Conservation (phyloP, 1,139 yeast genomes). For the Pichia sp. region DNA sequence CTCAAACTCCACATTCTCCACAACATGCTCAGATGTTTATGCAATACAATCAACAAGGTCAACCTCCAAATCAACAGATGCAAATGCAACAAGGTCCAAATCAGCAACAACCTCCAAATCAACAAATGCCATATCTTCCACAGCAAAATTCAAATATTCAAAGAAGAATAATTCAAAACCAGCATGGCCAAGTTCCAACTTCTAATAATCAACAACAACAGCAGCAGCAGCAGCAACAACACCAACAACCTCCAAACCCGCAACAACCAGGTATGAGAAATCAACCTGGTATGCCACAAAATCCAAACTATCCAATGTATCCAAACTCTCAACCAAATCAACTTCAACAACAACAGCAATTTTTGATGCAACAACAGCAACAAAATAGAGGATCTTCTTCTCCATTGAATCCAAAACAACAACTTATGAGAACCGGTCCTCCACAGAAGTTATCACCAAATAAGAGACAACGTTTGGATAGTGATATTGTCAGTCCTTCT, state of each 20-base stretch:
- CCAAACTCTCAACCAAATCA: background rate
- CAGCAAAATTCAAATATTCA: background rate
- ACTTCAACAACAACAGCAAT: constrained; percentile 9
- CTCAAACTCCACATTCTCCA: background rate
- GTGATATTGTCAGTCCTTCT: constrained; percentile 10
- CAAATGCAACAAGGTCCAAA: constrained; percentile 7
- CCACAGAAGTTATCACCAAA: constrained; percentile 5
- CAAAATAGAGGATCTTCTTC: constrained; percentile 1
- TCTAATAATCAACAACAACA: background rate
- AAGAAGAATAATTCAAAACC: background rate
- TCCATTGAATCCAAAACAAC: constrained; percentile 1
- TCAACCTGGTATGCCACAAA: background rate
- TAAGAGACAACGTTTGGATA: constrained; percentile 12
- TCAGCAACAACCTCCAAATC: constrained; percentile 4
- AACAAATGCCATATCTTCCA: constrained; percentile 10
- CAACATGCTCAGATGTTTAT: background rate
- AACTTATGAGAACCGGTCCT: constrained; percentile 4
- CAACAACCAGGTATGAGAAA: constrained; percentile 1
- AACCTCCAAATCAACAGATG: background rate
- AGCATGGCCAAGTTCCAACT: constrained; percentile 1
- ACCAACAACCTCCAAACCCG: background rate
- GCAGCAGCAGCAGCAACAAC: background rate
- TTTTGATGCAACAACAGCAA: constrained; percentile 1
- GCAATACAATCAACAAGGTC: background rate
- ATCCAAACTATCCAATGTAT: background rate